Conservation (phyloP, 306 rosid genomes). For the Prinsepia uniflora region DNA sequence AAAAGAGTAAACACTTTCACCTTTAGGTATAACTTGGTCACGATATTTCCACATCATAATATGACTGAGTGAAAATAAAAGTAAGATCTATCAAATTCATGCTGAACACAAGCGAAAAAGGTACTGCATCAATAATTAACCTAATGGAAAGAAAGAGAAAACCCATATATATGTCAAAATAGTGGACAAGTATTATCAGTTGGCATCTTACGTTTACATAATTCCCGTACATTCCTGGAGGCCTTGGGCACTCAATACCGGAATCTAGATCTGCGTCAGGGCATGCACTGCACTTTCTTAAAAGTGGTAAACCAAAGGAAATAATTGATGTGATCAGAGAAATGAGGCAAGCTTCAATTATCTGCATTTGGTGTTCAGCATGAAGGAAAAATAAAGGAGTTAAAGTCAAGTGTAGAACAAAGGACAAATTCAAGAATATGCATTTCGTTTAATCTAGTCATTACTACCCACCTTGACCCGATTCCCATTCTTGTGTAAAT, state of each 20-base stretch:
- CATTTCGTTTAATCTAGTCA: constrained; percentile 3
- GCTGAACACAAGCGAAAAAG: neutral
- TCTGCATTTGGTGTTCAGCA: constrained; percentile 39
- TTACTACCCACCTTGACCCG: constrained; percentile 63
- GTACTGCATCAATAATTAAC: neutral
- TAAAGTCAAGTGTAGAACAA: constrained; percentile 10
- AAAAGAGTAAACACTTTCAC: neutral
- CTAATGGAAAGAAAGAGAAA: constrained; percentile 4
- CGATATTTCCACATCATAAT: neutral
- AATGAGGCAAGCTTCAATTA: constrained; percentile 84
- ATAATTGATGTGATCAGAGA: constrained; percentile 74
- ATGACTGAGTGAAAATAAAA: neutral
- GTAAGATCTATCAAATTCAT: neutral
- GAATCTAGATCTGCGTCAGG: constrained; percentile 66
- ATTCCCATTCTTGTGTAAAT: constrained; percentile 88
- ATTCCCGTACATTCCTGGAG: constrained; percentile 94
- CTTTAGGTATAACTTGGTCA: constrained; percentile 5
- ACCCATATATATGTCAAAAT: neutral
- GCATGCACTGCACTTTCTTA: constrained; percentile 85
- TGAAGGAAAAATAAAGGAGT: constrained; percentile 2
- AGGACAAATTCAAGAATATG: constrained; percentile 11
- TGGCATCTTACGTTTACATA: constrained; percentile 83
- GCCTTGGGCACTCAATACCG: constrained; percentile 85
- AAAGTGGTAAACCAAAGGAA: constrained; percentile 91
- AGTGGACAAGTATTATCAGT: constrained; percentile 1